Evolutionary conservation across 2,329 filamentous ascomycete species (phyloP).

Genomic region (Aspergillus floridensis): DNA sequence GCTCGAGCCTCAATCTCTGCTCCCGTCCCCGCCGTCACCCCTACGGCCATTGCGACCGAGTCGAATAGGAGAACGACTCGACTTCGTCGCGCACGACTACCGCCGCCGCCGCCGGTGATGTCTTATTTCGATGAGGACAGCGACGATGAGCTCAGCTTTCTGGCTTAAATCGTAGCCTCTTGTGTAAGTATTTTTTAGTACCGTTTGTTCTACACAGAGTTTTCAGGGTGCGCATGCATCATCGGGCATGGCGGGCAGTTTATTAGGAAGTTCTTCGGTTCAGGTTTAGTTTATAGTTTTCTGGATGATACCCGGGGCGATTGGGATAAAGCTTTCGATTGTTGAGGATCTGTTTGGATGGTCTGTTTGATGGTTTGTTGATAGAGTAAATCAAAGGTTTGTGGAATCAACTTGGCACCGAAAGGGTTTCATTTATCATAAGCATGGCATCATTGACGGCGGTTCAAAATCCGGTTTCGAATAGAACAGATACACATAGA

Average conservation of each 20-base stretch:
- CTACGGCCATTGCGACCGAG: not conserved
- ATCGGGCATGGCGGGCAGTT: not conserved
- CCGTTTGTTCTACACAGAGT: not conserved
- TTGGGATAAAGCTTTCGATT: not conserved
- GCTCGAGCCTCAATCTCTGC: not conserved
- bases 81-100: not conserved
- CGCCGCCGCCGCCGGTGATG: slow-evolving; percentile 17
- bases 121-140: slow-evolving; percentile 33
- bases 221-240: not conserved
- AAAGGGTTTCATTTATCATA: not conserved
- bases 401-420: not conserved
- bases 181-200: not conserved
- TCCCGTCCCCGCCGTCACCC: not conserved
- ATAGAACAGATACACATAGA: not conserved
- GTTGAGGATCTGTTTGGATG: not conserved
- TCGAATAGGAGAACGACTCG: not conserved
- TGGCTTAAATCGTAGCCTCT: slow-evolving; percentile 16
- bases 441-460: not conserved
- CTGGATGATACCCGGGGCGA: slow-evolving; percentile 12
- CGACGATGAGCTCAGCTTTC: slow-evolving; percentile 41
- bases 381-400: not conserved
- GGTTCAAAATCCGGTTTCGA: not conserved
- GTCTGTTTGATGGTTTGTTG: not conserved
- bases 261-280: not conserved
- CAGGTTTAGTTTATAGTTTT: not conserved